Evolutionary conservation across 805 yeast species (phyloP).

Genomic region (Kodamaea leandrae): DNA sequence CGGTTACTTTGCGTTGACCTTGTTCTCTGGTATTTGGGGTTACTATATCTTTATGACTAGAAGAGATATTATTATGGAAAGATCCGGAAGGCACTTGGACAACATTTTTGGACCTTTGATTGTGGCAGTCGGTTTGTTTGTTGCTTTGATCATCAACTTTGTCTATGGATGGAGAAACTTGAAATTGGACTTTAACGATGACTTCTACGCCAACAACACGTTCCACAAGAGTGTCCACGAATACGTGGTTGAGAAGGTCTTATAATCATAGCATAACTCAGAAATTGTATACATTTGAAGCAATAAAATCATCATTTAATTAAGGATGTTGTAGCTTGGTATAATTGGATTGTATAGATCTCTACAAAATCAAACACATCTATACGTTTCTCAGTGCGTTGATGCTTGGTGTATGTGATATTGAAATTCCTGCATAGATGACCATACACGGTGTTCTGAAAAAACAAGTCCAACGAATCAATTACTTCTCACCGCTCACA

Average conservation of each 20-base stretch:
- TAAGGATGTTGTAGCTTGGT: neutral
- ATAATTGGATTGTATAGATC: no score
- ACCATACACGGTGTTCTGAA: slow-evolving; percentile 12
- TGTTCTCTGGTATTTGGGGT: slow-evolving; percentile 89
- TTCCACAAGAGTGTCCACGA: slow-evolving; percentile 36
- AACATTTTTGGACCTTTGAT: slow-evolving; percentile 86
- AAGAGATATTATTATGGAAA: slow-evolving; percentile 66
- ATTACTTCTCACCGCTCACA: slow-evolving; percentile 1
- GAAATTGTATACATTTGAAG: neutral
- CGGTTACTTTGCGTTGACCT: slow-evolving; percentile 72
- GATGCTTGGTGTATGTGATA: neutral
- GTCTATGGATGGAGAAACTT: slow-evolving; percentile 50
- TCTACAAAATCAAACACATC: no score
- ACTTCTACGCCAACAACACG: slow-evolving; percentile 31
- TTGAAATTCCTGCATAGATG: slow-evolving; percentile 8
- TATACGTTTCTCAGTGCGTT: no score
- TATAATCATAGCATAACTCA: slow-evolving; percentile 5
- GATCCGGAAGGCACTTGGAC: slow-evolving; percentile 87
- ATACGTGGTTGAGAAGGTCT: slow-evolving; percentile 24
- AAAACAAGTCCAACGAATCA: slow-evolving; percentile 8
- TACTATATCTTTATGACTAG: slow-evolving; percentile 72
- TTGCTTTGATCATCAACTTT: slow-evolving; percentile 71
- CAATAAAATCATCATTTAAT: neutral
- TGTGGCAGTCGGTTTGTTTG: slow-evolving; percentile 64
- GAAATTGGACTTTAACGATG: slow-evolving; percentile 24